Evolutionary conservation across 345 rosid genomes (phyloP).

Genomic region (Moricandia moricandioides): DNA sequence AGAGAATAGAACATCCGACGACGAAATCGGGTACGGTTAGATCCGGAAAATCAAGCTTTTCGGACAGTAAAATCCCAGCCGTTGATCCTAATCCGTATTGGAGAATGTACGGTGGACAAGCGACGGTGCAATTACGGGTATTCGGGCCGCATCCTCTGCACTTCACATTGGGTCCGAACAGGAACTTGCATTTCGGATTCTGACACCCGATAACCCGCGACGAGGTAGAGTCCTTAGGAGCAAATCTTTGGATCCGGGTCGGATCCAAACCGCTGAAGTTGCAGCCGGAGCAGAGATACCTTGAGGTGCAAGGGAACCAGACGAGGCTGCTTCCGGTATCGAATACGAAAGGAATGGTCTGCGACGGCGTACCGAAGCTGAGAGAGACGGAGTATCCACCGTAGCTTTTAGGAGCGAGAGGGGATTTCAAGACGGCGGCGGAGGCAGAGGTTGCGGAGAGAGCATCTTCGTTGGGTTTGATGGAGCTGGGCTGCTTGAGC

Average conservation of each 20-base stretch:
- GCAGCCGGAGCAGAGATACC: slow-evolving; percentile 54
- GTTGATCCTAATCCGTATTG: slow-evolving; percentile 80
- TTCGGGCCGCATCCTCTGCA: slow-evolving; percentile 46
- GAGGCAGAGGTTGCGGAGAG: slow-evolving; percentile 26
- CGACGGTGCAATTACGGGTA: slow-evolving; percentile 50
- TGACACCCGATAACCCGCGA: slow-evolving; percentile 56
- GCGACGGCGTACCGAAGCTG: slow-evolving; percentile 83
- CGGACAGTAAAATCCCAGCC: slow-evolving; percentile 60
- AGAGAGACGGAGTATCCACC: slow-evolving; percentile 79
- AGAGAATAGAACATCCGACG: slow-evolving; percentile 74
- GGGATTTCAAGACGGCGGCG: slow-evolving; percentile 36
- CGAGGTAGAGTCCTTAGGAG: slow-evolving; percentile 65
- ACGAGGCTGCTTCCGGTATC: slow-evolving; percentile 90
- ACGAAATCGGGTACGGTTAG: slow-evolving; percentile 51
- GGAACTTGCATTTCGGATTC: slow-evolving; percentile 57
- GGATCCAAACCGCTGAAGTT: slow-evolving; percentile 41
- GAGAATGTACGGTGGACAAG: slow-evolving; percentile 71
- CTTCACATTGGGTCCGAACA: slow-evolving; percentile 48
- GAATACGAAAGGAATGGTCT: slow-evolving; percentile 49
- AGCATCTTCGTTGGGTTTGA: slow-evolving; percentile 23
- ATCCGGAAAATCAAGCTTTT: slow-evolving; percentile 50
- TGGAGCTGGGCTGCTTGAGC: slow-evolving; percentile 43
- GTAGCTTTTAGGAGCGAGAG: slow-evolving; percentile 63
- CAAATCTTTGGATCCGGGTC: slow-evolving; percentile 38
- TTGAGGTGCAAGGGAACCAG: slow-evolving; percentile 90